phyloP scores from a whole-genome alignment of 495 filamentous ascomycete genomes.

The Trichoderma virens region DNA sequence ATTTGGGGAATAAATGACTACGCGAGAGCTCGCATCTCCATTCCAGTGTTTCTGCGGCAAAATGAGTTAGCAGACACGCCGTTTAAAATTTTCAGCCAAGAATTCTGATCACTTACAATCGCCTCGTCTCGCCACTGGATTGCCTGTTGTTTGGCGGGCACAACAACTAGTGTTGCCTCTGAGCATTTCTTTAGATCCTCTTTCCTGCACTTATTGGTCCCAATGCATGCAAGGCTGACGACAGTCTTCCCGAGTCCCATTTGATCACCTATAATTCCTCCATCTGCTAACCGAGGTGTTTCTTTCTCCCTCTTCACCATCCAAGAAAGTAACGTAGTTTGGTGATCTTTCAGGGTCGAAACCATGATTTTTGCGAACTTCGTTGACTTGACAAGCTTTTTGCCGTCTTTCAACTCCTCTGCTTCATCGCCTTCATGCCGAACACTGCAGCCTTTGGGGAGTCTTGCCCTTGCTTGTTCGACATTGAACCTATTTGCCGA shows the following conservation, averaged over 20 bases:
- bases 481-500: background rate
- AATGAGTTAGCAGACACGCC: background rate
- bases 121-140: background rate
- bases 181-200: background rate
- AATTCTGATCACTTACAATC: background rate
- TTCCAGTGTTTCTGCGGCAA: background rate
- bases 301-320: background rate
- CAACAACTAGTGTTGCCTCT: background rate
- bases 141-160: background rate
- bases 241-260: background rate
- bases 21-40: background rate
- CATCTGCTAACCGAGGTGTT: background rate
- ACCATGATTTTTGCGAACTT: background rate
- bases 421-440: background rate
- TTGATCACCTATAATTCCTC: background rate
- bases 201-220: background rate
- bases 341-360: background rate
- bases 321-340: background rate
- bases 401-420: background rate
- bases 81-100: too few species aligned
- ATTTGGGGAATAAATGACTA: background rate
- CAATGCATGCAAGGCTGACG: background rate
- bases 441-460: background rate
- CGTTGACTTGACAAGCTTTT: background rate
- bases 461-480: background rate